Evolutionary conservation across 2,329 filamentous ascomycete genomes (phyloP).

Genomic region (Rutstroemia sp.): DNA sequence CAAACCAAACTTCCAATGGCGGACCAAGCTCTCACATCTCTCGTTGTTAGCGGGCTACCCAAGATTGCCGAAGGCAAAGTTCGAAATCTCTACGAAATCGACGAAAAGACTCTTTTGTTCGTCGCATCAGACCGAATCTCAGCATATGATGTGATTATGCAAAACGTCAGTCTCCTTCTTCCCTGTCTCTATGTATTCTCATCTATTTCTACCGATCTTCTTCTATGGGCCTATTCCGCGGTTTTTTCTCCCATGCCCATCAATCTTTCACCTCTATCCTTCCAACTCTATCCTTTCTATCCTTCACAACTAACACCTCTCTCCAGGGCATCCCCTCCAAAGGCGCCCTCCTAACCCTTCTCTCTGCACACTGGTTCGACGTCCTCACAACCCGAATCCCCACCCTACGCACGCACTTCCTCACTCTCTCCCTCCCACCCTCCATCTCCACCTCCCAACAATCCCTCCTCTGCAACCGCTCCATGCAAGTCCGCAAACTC

Average conservation of each 20-base stretch:
- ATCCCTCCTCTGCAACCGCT: constrained; percentile 42
- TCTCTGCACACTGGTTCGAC: constrained; percentile 63
- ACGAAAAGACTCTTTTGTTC: constrained; percentile 67
- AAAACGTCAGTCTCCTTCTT: constrained; percentile 53
- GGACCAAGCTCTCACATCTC: constrained; percentile 1
- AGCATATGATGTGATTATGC: constrained; percentile 87
- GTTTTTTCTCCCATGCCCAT: too few relatives aligned
- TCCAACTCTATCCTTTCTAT: too few relatives aligned
- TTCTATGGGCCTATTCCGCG: constrained; percentile 21
- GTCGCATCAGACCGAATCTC: constrained; percentile 86
- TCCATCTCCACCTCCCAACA: constrained; percentile 37
- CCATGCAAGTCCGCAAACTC: constrained; percentile 59
- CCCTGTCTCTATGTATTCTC: constrained; percentile 32
- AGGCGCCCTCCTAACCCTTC: constrained; percentile 58
- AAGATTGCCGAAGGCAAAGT: constrained; percentile 51
- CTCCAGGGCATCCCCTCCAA: constrained; percentile 60
- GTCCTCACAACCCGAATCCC: constrained; percentile 50
- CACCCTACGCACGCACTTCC: constrained; percentile 53
- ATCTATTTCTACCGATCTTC: neutral
- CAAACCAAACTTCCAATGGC: neutral
- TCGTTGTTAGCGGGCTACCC: neutral
- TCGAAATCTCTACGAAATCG: constrained; percentile 70
- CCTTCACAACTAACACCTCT: constrained; percentile 20
- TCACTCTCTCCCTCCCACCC: constrained; percentile 49
- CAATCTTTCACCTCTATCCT: constrained; percentile 31